phyloP scores from a whole-genome alignment of 78 protist species.

The Andalucia godoyi region DNA sequence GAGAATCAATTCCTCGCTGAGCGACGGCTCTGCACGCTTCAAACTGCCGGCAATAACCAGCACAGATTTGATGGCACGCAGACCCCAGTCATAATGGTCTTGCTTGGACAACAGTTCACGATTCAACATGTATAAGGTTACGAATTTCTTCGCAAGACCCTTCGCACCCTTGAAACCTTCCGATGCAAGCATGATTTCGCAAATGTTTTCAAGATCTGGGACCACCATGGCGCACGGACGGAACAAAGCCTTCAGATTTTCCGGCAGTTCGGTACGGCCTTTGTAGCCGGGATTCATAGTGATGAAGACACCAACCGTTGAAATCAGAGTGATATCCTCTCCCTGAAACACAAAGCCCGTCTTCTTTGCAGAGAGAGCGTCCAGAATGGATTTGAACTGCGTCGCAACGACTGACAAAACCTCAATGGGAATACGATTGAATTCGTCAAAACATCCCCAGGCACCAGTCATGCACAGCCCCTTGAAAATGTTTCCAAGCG shows the following conservation, averaged over 20 bases:
- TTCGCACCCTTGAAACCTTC: slow-evolving; percentile 57
- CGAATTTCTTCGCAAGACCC: slow-evolving; percentile 60
- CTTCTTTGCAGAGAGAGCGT: slow-evolving; percentile 40
- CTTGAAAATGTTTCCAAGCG: slow-evolving; percentile 37
- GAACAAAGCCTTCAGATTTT: slow-evolving; percentile 83
- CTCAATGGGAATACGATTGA: slow-evolving; percentile 54
- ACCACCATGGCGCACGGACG: slow-evolving; percentile 79
- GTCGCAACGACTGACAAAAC: slow-evolving; percentile 77
- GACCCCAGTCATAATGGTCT: slow-evolving; percentile 84
- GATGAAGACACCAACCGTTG: slow-evolving; percentile 52
- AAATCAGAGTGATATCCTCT: slow-evolving; percentile 19
- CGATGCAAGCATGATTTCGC: slow-evolving; percentile 69
- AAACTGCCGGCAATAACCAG: slow-evolving; percentile 76
- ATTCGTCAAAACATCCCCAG: slow-evolving; percentile 82
- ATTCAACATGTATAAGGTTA: slow-evolving; percentile 50
- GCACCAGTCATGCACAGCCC: slow-evolving; percentile 66
- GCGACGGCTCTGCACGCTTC: slow-evolving; percentile 62
- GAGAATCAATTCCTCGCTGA: slow-evolving; percentile 48
- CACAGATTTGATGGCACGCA: slow-evolving; percentile 83
- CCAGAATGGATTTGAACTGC: slow-evolving; percentile 49
- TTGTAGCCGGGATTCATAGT: slow-evolving; percentile 90
- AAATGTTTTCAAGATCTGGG: slow-evolving; percentile 68
- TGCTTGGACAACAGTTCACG: slow-evolving; percentile 71
- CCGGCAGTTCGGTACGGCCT: slow-evolving; percentile 84
- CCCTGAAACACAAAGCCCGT: slow-evolving; percentile 29